A percentile compares a stretch with the other conserved stretches of the same genome.
phyloP scores from a whole-genome alignment of 202 grass and related monocot genomes.

The Panicum virgatum region DNA sequence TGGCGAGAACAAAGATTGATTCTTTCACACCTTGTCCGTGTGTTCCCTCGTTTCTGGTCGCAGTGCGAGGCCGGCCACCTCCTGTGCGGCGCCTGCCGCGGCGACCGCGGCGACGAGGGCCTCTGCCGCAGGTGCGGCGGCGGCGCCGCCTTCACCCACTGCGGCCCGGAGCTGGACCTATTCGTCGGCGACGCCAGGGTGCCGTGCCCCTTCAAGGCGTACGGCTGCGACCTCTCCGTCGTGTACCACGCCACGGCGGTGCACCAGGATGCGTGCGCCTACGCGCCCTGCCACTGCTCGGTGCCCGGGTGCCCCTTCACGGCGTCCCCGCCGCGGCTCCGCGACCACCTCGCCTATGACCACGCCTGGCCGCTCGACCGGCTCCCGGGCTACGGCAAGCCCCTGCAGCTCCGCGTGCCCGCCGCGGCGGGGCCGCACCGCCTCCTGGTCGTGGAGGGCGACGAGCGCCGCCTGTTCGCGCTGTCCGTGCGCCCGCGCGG shows the following conservation, averaged over 20 bases:
- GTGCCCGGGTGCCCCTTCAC: constrained; percentile 1
- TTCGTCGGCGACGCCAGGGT: not conserved
- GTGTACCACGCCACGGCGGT: not conserved
- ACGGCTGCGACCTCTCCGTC: constrained; percentile 4
- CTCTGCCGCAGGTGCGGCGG: not conserved
- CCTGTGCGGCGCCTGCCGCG: not conserved
- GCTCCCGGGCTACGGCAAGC: not conserved
- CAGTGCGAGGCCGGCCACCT: constrained; percentile 29
- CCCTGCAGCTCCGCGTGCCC: not conserved
- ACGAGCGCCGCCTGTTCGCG: constrained; percentile 16
- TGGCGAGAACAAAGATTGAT: not conserved
- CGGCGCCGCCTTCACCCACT: not conserved
- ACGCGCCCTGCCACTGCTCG: constrained; percentile 4
- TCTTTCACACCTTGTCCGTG: not conserved
- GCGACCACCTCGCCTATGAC: not conserved
- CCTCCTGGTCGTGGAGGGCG: not conserved
- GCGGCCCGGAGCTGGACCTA: not conserved
- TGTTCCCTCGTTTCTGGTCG: not conserved
- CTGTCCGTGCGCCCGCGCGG: not conserved
- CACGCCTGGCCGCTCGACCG: not conserved
- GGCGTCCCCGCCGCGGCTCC: not conserved
- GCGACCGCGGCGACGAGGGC: not conserved
- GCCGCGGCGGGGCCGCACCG: not conserved
- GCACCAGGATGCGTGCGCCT: constrained; percentile 10
- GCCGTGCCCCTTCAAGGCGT: not conserved